Percentiles rank a stretch among this genome's conserved stretches.
Evolutionary conservation across 768 basidiomycete genomes (phyloP).

Genomic region (Suillus occidentalis): DNA sequence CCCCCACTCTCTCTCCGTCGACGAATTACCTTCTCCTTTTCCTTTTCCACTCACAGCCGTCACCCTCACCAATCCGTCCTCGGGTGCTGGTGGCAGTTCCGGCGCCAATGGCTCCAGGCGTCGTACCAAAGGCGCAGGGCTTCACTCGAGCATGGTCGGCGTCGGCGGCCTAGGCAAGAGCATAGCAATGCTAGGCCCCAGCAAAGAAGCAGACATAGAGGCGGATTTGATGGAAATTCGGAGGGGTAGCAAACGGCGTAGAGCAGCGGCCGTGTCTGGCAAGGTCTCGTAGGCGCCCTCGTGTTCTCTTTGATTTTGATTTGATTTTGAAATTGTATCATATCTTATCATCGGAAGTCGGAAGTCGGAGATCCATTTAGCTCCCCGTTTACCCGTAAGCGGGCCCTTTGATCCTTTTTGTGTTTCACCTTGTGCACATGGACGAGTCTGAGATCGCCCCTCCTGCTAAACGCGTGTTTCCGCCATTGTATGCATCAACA

Average conservation of each 20-base stretch:
- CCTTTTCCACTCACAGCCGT: slow-evolving; percentile 68
- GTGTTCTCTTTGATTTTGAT: background rate
- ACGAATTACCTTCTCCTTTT: slow-evolving; percentile 85
- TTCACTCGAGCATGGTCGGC: slow-evolving; percentile 53
- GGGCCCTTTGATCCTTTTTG: background rate
- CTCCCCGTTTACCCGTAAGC: background rate
- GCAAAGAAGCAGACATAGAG: slow-evolving; percentile 73
- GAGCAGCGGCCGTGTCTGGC: slow-evolving; percentile 30
- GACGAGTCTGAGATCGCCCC: background rate
- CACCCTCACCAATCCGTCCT: slow-evolving; percentile 37
- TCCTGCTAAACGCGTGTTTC: slow-evolving; percentile 45
- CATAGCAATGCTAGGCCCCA: slow-evolving; percentile 49
- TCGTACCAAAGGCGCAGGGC: slow-evolving; percentile 52
- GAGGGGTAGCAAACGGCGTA: slow-evolving; percentile 63
- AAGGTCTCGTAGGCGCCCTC: slow-evolving; percentile 26
- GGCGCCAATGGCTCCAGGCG: slow-evolving; percentile 41
- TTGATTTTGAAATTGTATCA: background rate
- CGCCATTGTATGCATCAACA: slow-evolving; percentile 55
- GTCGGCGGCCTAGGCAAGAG: slow-evolving; percentile 77
- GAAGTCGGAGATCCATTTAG: slow-evolving; percentile 18
- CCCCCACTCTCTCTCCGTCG: slow-evolving; percentile 82
- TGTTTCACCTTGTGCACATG: background rate
- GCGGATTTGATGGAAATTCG: slow-evolving; percentile 77
- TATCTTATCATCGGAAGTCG: slow-evolving; percentile 33
- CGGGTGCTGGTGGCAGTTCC: slow-evolving; percentile 36